These are phyloP conservation scores for Trichoderma sp. DNA, from an alignment of 2,329 filamentous ascomycete genomes.

Conservation along the genomic window DNA sequence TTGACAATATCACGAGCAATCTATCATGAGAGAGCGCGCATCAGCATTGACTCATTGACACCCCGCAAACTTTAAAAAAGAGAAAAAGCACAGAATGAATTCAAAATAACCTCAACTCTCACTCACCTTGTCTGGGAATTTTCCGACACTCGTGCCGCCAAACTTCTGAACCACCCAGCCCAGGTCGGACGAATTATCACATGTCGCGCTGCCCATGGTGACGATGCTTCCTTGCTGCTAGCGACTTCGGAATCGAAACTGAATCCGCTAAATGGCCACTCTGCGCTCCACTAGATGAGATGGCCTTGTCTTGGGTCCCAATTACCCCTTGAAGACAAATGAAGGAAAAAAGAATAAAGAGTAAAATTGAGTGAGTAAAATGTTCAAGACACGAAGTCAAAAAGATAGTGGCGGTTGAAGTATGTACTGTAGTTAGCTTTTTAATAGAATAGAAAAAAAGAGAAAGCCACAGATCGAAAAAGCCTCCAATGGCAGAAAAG, in stretches of 20 bases:
- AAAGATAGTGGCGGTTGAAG: neutral
- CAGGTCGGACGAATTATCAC: slow-evolving; percentile 40
- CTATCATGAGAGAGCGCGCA: slow-evolving; percentile 25
- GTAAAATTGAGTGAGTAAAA: neutral
- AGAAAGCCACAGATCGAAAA: slow-evolving; percentile 2
- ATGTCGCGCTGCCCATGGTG: slow-evolving; percentile 35
- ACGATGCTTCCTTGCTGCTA: neutral
- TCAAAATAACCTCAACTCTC: neutral
- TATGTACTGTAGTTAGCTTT: neutral
- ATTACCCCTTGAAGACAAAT: neutral
- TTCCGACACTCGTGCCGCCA: slow-evolving; percentile 91
- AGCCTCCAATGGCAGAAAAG: neutral
- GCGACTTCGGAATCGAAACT: slow-evolving; percentile 19
- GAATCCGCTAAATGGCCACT: neutral
- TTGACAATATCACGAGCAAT: slow-evolving; percentile 45
- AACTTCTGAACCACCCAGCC: slow-evolving; percentile 93
- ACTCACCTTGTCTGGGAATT: slow-evolving; percentile 72
- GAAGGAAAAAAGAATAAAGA: neutral
- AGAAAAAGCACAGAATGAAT: neutral
- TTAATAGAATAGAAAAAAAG: neutral
- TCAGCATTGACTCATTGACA: slow-evolving; percentile 10
- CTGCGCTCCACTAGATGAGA: neutral
- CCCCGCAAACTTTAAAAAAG: neutral
- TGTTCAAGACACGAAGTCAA: neutral
- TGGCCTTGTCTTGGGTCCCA: neutral